Conservation (phyloP, 2,329 filamentous ascomycete species). For the Calcarisporium arbuscula region DNA sequence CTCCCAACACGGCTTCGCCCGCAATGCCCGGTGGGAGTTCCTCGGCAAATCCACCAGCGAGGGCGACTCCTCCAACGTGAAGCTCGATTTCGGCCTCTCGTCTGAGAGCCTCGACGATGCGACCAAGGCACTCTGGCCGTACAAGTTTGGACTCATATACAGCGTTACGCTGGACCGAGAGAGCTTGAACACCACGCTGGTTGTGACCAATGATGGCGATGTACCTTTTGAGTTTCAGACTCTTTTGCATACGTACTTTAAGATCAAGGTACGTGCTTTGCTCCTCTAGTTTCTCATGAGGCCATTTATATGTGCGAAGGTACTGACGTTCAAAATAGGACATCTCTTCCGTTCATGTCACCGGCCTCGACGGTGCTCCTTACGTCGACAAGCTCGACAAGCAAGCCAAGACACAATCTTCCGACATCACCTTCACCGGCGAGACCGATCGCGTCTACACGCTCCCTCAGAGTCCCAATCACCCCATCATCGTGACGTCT, state of each 20-base stretch:
- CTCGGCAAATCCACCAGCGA: conserved; percentile 68
- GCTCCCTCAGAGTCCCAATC: conserved; percentile 53
- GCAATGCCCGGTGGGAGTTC: conserved; percentile 87
- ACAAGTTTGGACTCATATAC: conserved; percentile 86
- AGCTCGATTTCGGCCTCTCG: conserved; percentile 92
- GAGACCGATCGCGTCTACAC: conserved; percentile 90
- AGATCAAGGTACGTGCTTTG: conserved; percentile 58
- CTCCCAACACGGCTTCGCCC: conserved; percentile 91
- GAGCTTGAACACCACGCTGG: conserved; percentile 71
- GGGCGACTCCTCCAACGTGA: conserved; percentile 58
- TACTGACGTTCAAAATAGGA: conserved; percentile 49
- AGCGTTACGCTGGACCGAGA: conserved; percentile 77
- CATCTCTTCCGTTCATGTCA: conserved; percentile 65
- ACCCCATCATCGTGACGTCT: conserved; percentile 54
- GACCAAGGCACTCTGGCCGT: conserved; percentile 70
- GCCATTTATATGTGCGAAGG: background rate
- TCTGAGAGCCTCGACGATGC: conserved; percentile 63
- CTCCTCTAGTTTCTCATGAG: background rate
- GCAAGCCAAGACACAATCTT: conserved; percentile 58
- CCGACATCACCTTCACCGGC: conserved; percentile 61
- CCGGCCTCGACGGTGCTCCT: conserved; percentile 66
- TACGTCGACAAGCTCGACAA: conserved; percentile 82
- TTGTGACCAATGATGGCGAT: conserved; percentile 81
- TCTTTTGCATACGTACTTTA: conserved; percentile 86
- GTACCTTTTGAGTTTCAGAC: conserved; percentile 85